phyloP scores from a whole-genome alignment of 2,329 filamentous ascomycete genomes.

The Colletotrichum costaricense region DNA sequence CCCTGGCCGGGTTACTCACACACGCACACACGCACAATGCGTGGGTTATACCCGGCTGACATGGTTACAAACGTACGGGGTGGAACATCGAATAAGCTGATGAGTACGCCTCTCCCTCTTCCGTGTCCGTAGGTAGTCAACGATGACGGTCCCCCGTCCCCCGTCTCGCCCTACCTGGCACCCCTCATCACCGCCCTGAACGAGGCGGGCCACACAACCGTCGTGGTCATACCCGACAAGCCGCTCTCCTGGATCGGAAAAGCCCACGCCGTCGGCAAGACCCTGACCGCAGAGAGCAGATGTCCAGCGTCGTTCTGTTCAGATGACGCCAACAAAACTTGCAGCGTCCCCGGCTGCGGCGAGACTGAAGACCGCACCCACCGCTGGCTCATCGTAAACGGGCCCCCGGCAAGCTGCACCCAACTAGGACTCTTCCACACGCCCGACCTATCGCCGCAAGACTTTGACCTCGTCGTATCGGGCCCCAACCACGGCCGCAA shows the following conservation, averaged over 20 bases:
- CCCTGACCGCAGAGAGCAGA: constrained; percentile 53
- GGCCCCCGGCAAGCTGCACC: constrained; percentile 69
- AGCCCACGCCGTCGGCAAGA: constrained; percentile 77
- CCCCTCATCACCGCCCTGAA: constrained; percentile 64
- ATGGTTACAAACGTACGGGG: neutral
- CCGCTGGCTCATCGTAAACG: constrained; percentile 70
- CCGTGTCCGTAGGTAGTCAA: constrained; percentile 51
- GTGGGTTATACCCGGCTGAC: neutral
- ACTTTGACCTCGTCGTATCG: constrained; percentile 68
- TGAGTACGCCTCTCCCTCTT: constrained; percentile 9
- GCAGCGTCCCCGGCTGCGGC: constrained; percentile 49
- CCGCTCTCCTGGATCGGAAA: constrained; percentile 84
- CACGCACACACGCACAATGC: neutral
- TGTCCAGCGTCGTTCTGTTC: constrained; percentile 26
- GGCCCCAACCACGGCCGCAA: constrained; percentile 73
- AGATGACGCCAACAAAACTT: neutral
- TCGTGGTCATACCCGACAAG: constrained; percentile 75
- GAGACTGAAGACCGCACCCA: constrained; percentile 52
- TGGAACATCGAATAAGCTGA: no score
- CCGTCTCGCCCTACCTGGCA: constrained; percentile 69
- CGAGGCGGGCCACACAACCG: constrained; percentile 72
- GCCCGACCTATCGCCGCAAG: constrained; percentile 16
- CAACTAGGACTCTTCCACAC: constrained; percentile 71
- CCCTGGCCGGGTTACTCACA: neutral
- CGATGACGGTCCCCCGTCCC: constrained; percentile 70